Percentiles rank a stretch among this genome's conserved stretches.
Evolutionary conservation across 805 yeast species (phyloP).

Genomic region (Cyberlindnera euphorbiae): DNA sequence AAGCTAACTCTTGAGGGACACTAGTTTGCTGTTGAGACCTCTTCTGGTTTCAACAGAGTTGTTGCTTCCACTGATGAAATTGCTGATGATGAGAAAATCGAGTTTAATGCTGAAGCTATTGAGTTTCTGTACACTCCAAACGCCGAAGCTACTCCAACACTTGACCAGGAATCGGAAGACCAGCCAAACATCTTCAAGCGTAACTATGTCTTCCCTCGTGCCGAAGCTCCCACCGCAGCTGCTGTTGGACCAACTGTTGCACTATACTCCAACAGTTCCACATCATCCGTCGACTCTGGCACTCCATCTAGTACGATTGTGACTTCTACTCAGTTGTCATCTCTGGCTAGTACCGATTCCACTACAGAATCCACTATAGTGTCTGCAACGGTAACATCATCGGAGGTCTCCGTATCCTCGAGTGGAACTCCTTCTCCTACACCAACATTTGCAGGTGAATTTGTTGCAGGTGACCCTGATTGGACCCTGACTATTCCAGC

Average conservation of each 20-base stretch:
- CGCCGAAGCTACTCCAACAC: no score
- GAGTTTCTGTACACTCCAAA: no score
- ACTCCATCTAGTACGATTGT: not conserved
- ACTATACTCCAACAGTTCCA: not conserved
- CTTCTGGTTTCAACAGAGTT: conserved; percentile 1
- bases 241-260: not conserved
- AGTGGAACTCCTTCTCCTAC: not conserved
- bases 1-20: not conserved
- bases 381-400: no score
- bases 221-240: conserved; percentile 1
- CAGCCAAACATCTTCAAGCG: no score
- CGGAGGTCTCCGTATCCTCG: no score
- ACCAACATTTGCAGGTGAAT: conserved; percentile 7
- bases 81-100: no score
- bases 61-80: no score
- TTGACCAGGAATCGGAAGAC: no score
- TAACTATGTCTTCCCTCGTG: conserved; percentile 2
- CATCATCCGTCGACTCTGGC: not conserved
- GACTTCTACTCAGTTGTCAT: not conserved
- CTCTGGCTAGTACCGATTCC: no score
- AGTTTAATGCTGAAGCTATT: not conserved
- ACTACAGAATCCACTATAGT: not conserved
- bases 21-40: not conserved
- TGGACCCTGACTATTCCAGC: conserved; percentile 19
- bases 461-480: conserved; percentile 10